Conservation (phyloP, 140 eudicot genomes). For the Cichorium intybus region DNA sequence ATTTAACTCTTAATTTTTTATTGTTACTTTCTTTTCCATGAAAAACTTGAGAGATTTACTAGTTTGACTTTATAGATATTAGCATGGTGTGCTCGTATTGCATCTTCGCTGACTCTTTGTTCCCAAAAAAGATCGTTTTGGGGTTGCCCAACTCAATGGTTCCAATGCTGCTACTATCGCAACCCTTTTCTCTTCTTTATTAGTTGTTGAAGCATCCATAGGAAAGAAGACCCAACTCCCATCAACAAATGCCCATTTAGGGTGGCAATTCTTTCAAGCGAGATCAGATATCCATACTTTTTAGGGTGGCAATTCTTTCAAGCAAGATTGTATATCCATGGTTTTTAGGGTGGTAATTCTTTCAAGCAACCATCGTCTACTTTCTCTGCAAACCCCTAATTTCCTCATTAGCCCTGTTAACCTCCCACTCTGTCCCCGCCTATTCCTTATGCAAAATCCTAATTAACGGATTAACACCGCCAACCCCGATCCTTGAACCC, state of each 20-base stretch:
- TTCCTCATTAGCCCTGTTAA: conserved; percentile 22
- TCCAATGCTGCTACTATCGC: conserved; percentile 57
- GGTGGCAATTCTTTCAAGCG: too few species aligned
- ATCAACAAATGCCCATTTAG: too few species aligned
- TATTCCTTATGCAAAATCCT: too few species aligned
- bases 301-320: too few species aligned
- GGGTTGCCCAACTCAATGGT: conserved; percentile 75
- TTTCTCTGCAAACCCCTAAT: conserved; percentile 46
- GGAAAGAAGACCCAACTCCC: conserved; percentile 67
- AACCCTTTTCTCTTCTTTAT: conserved; percentile 47
- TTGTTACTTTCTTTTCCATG: too few species aligned
- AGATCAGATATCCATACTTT: too few species aligned
- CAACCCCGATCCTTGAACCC: too few species aligned
- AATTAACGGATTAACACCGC: too few species aligned
- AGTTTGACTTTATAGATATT: conserved; percentile 41
- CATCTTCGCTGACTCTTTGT: conserved; percentile 52
- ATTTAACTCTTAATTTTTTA: too few species aligned
- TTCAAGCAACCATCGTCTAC: conserved; percentile 47
- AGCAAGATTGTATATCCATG: too few species aligned
- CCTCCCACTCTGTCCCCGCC: conserved; percentile 12
- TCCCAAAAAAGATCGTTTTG: conserved; percentile 68
- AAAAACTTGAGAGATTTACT: too few species aligned
- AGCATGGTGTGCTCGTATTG: conserved; percentile 63
- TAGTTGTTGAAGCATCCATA: conserved; percentile 67
- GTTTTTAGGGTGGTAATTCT: conserved; percentile 80